Evolutionary conservation across 371 early-diverging fungal species (phyloP).

Genomic region (Apophysomyces sp.): DNA sequence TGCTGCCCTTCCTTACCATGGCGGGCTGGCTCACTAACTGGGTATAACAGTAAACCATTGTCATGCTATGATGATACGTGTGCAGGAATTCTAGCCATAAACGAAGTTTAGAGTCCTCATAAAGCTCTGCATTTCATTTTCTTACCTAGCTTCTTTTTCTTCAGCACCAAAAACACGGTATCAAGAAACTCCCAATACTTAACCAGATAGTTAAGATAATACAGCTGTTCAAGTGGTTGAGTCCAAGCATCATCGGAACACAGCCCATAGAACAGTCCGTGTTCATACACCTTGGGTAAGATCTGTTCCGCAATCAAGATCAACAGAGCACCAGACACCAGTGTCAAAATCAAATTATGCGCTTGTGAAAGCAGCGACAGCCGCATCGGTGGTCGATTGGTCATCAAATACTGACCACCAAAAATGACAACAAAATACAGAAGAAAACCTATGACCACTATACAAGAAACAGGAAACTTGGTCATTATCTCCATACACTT

Average conservation of each 20-base stretch:
- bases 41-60: constrained; percentile 72
- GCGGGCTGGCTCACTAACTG: constrained; percentile 69
- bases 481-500: too few species aligned
- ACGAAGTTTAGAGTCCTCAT: neutral
- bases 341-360: constrained; percentile 76
- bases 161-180: constrained; percentile 35
- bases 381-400: constrained; percentile 60
- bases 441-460: too few species aligned
- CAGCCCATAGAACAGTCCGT: constrained; percentile 71
- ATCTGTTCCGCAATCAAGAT: constrained; percentile 72
- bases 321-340: constrained; percentile 63
- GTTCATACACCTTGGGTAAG: constrained; percentile 57
- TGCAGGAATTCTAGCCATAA: constrained; percentile 61
- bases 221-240: constrained; percentile 72
- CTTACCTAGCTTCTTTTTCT: constrained; percentile 27
- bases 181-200: constrained; percentile 82
- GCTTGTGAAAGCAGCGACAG: constrained; percentile 64
- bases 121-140: neutral
- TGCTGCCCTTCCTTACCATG: constrained; percentile 49
- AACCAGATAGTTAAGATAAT: constrained; percentile 84
- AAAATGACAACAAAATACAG: constrained; percentile 55
- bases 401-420: constrained; percentile 71
- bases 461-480: too few species aligned
- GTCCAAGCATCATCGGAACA: constrained; percentile 71
- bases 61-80: constrained; percentile 82